phyloP scores from a whole-genome alignment of 164 flowering plant species.

The Tetracentron sinense region DNA sequence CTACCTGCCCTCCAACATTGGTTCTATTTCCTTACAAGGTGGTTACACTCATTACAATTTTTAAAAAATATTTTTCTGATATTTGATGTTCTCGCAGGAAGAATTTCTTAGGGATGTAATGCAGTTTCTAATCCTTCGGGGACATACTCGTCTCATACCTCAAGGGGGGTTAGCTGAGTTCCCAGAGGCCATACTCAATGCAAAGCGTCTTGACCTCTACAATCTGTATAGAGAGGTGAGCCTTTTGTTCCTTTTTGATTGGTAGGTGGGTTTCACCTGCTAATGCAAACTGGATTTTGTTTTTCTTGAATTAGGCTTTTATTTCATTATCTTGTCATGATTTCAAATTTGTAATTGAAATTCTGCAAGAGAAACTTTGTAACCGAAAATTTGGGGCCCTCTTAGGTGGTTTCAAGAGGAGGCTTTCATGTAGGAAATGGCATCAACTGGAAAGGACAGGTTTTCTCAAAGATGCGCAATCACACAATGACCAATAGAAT shows the following conservation, averaged over 20 bases:
- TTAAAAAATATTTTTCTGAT: background rate
- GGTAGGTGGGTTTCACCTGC: background rate
- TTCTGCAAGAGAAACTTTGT: background rate
- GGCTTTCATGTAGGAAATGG: slow-evolving; percentile 99
- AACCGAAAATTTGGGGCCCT: background rate
- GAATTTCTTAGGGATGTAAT: slow-evolving; percentile 93
- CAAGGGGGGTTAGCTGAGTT: slow-evolving; percentile 97
- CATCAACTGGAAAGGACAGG: slow-evolving; percentile 99
- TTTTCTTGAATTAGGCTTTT: background rate
- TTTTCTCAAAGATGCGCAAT: slow-evolving; percentile 98
- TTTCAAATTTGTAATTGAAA: background rate
- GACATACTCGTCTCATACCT: slow-evolving; percentile 92
- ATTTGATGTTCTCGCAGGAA: slow-evolving; percentile 50
- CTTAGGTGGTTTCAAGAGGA: slow-evolving; percentile 95
- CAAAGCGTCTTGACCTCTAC: slow-evolving; percentile 92
- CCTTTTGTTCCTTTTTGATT: slow-evolving; percentile 3
- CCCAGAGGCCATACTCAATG: slow-evolving; percentile 96
- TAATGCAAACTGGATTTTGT: slow-evolving; percentile 1
- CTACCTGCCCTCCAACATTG: background rate
- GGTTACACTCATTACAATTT: too few species aligned
- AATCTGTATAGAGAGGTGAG: slow-evolving; percentile 94
- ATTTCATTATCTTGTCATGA: background rate
- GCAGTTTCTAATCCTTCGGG: slow-evolving; percentile 89
- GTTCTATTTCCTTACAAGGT: background rate
- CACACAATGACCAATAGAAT: slow-evolving; percentile 89